These are phyloP conservation scores for Rhynchosporium secalis DNA, from an alignment of 2,329 filamentous ascomycete genomes.

Conservation along the genomic window DNA sequence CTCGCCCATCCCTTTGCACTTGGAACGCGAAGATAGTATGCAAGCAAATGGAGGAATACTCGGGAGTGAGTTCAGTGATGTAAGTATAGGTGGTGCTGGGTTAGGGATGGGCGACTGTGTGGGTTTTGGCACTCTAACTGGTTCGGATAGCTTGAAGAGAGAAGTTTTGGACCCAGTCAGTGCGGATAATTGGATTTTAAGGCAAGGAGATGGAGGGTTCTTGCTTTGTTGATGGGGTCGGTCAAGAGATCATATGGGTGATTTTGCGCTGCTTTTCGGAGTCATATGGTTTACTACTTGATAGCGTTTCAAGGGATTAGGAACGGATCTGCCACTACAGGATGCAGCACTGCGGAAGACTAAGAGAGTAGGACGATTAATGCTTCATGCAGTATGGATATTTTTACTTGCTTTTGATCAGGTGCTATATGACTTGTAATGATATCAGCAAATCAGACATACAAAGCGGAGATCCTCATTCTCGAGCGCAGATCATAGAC, in stretches of 20 bases:
- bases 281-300: background rate
- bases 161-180: constrained; percentile 19
- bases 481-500: too few relatives aligned
- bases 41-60: background rate
- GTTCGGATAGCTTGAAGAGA: background rate
- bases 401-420: too few relatives aligned
- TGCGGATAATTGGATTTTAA: constrained; percentile 31
- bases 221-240: constrained; percentile 15
- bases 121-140: background rate
- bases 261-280: background rate
- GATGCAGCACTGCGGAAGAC: too few relatives aligned
- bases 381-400: too few relatives aligned
- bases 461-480: too few relatives aligned
- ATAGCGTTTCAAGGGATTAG: background rate
- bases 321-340: too few relatives aligned
- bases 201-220: constrained; percentile 28
- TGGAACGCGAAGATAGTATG: background rate
- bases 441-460: too few relatives aligned
- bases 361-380: too few relatives aligned
- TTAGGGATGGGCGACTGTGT: background rate
- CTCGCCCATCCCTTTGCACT: constrained; percentile 10
- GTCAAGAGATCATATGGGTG: background rate
- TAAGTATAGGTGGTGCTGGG: background rate
- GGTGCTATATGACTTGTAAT: too few relatives aligned
- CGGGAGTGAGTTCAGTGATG: background rate